phyloP scores from a whole-genome alignment of 2,329 filamentous ascomycete species.

The Aspergillus ochraceus region DNA sequence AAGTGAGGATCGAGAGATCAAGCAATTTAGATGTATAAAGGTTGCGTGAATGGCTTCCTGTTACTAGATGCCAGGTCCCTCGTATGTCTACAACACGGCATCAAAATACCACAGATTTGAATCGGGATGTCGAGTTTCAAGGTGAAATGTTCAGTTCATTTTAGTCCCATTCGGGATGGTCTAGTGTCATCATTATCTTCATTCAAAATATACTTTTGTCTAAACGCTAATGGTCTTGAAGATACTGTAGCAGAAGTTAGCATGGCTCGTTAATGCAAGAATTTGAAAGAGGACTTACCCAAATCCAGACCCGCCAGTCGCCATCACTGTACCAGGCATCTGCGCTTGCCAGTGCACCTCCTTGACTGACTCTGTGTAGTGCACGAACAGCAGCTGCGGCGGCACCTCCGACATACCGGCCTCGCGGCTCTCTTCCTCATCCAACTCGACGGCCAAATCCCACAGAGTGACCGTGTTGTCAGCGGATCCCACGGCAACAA shows the following conservation, averaged over 20 bases:
- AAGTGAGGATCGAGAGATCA: too few species aligned
- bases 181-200: neutral
- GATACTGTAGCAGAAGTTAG: slow-evolving; percentile 53
- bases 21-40: too few species aligned
- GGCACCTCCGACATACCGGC: slow-evolving; percentile 87
- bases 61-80: too few species aligned
- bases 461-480: slow-evolving; percentile 94
- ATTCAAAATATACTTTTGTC: slow-evolving; percentile 3
- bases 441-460: slow-evolving; percentile 94
- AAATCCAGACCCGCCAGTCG: slow-evolving; percentile 85
- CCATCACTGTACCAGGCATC: slow-evolving; percentile 85
- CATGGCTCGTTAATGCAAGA: neutral
- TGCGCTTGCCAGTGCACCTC: slow-evolving; percentile 97
- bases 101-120: too few species aligned
- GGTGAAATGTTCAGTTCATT: too few species aligned
- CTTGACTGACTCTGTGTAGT: slow-evolving; percentile 93
- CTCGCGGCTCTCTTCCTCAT: slow-evolving; percentile 93
- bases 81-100: too few species aligned
- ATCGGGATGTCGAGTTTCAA: too few species aligned
- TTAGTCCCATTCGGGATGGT: too few species aligned
- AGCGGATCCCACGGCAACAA: slow-evolving; percentile 85
- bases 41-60: too few species aligned
- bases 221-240: slow-evolving; percentile 83
- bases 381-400: slow-evolving; percentile 91
- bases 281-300: slow-evolving; percentile 53